Base-by-base conservation (phyloP, 202 grass and related monocot genomes). In the Panicum hallii region DNA sequence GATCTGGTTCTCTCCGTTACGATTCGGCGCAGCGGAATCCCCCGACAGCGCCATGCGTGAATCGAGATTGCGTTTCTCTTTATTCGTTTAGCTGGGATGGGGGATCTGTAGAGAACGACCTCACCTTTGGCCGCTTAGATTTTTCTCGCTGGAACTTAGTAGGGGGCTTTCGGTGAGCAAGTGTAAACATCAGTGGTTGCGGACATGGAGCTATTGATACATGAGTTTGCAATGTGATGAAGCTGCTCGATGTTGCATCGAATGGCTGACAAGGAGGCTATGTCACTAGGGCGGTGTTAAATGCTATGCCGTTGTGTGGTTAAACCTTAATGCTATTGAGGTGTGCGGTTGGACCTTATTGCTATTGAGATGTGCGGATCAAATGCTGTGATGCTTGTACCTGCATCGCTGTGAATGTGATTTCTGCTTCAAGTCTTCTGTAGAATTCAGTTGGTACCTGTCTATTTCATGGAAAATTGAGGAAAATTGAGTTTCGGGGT, bases 1-100 rank as follows among this genome's bases (percentile, higher is more conserved):
- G 67, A 82, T 88, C 70, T 79, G 52, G 49, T 55, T 55, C 63
- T 55, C 5, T 55, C 72, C 32, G 30, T n/a, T 40, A 6, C 9
- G 48, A 40, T 55, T 38, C 2, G 30, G 15, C 48, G 5, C 48
- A 0, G 71, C 30, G 20, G 38, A n/a, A 38, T 54, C 17, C 28
- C 54, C 28, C 19, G 28, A 52, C 30, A 52, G 14, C 49, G 38
- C 26, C 70, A 36, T 53, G 47, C 26, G 14, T 73, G 2, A 72
- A 52, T 52, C 1, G 14, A 3, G 46, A 11, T 9, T 11, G 12
- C 17, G 69, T 49, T 42, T 30, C 9, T 66, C 6, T 11, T 4
- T 42, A 10, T 9, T 32, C 30, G 5, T 42, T 20, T 64, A 9
- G 48, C 47, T 81, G 2, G 79, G 65, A 32, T 70, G 9, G 26